phyloP scores from a whole-genome alignment of 305 asterid genomes.

The Rubia occidens region DNA sequence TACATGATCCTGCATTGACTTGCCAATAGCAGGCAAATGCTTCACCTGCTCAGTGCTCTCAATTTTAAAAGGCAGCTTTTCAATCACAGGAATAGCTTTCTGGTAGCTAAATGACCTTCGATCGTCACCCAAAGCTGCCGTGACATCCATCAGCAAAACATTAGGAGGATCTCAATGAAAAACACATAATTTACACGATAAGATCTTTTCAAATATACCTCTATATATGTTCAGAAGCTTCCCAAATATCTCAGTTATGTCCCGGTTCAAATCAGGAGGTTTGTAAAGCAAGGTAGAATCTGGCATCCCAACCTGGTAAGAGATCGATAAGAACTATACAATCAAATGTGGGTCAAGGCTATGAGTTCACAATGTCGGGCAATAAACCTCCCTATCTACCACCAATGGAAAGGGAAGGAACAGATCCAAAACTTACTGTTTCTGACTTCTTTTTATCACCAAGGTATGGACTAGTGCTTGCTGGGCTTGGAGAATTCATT shows the following conservation, averaged over 20 bases:
- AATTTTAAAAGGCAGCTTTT: slow-evolving; percentile 75
- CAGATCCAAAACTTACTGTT: slow-evolving; percentile 18
- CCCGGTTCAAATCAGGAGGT: slow-evolving; percentile 84
- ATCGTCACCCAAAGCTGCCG: slow-evolving; percentile 83
- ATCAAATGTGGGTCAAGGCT: neutral
- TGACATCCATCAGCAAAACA: slow-evolving; percentile 10
- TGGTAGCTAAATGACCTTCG: slow-evolving; percentile 88
- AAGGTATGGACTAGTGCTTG: slow-evolving; percentile 30
- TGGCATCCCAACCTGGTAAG: slow-evolving; percentile 44
- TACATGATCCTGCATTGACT: slow-evolving; percentile 92
- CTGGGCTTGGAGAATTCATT: slow-evolving; percentile 23
- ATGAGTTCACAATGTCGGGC: neutral
- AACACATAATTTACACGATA: slow-evolving; percentile 7
- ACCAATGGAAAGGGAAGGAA: neutral
- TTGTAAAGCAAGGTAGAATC: slow-evolving; percentile 53
- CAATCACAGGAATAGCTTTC: slow-evolving; percentile 86
- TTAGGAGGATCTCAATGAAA: neutral
- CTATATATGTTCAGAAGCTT: slow-evolving; percentile 83
- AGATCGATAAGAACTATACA: slow-evolving; percentile 11
- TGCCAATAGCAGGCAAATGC: slow-evolving; percentile 76
- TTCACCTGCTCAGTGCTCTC: slow-evolving; percentile 81
- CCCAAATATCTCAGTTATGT: slow-evolving; percentile 54
- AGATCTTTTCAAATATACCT: slow-evolving; percentile 34
- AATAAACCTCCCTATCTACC: neutral
- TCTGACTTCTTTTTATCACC: slow-evolving; percentile 36